phyloP scores from a whole-genome alignment of 202 grass and related monocot species.

The Brachypodium distachyon region DNA sequence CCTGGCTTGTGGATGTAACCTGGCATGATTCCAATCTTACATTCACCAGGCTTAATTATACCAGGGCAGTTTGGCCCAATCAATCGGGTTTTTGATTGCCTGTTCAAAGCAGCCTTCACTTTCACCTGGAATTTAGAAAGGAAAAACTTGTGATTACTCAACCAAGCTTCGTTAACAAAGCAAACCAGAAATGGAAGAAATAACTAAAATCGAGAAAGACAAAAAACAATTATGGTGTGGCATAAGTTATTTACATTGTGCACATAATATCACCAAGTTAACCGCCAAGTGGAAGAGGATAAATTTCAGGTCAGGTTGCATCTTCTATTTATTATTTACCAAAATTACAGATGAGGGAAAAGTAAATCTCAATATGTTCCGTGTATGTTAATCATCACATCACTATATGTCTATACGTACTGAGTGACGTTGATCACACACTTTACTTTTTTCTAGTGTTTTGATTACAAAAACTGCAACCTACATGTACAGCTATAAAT shows the following conservation, averaged over 20 bases:
- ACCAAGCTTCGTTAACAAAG: not conserved
- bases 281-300: not conserved
- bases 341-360: not conserved
- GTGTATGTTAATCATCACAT: not conserved
- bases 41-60: constrained; percentile 98
- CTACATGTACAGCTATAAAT: not conserved
- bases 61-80: constrained; percentile 98
- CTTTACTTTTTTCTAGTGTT: not conserved
- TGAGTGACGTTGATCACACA: not conserved
- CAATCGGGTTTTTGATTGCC: constrained; percentile 81
- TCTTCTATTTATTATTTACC: not conserved
- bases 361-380: not conserved
- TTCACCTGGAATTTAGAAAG: constrained; percentile 54
- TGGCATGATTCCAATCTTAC: constrained; percentile 99
- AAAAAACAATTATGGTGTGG: not conserved
- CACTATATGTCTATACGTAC: not conserved
- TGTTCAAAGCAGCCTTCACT: constrained; percentile 94
- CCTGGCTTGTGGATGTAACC: constrained; percentile 99
- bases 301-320: not conserved
- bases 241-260: not conserved
- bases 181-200: not conserved
- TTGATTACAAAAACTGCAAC: not conserved
- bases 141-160: not conserved
- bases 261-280: not conserved
- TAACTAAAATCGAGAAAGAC: not conserved